These are phyloP conservation scores for Coprinopsis cinerea DNA, from an alignment of 768 basidiomycete genomes.

Conservation along the genomic window DNA sequence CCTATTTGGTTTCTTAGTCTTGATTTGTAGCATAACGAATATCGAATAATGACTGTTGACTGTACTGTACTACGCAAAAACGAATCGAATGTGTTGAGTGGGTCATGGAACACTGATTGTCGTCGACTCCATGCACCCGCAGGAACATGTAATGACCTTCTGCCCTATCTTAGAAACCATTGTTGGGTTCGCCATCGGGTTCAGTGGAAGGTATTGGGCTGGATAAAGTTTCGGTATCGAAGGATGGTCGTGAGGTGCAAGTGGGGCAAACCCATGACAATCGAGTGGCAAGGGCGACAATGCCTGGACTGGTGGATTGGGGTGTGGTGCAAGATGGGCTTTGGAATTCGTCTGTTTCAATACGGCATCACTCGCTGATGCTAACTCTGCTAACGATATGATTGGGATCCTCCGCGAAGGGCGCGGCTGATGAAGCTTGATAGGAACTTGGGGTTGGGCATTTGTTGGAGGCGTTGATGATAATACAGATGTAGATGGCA, in stretches of 20 bases:
- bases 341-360: neutral
- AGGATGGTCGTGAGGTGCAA: neutral
- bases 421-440: conserved; percentile 40
- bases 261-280: conserved; percentile 14
- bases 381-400: conserved; percentile 35
- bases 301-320: conserved; percentile 2
- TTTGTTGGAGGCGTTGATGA: conserved; percentile 18
- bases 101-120: neutral
- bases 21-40: conserved; percentile 4
- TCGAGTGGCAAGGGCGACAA: conserved; percentile 17
- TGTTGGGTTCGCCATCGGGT: conserved; percentile 14
- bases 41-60: neutral
- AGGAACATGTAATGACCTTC: conserved; percentile 22
- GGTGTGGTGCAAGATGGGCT: neutral
- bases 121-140: conserved; percentile 30
- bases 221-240: conserved; percentile 6
- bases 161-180: neutral
- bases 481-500: conserved; percentile 11
- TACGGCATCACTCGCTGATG: conserved; percentile 30
- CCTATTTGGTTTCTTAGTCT: neutral
- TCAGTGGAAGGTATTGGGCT: conserved; percentile 16
- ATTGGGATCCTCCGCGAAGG: conserved; percentile 41
- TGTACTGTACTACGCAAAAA: neutral
- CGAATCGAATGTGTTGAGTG: neutral
- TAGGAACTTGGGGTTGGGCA: conserved; percentile 18